A percentile compares a stretch with the other conserved stretches of the same genome.
phyloP scores from a whole-genome alignment of 176 grass and related monocot species.

The Rhynchospora pubera region DNA sequence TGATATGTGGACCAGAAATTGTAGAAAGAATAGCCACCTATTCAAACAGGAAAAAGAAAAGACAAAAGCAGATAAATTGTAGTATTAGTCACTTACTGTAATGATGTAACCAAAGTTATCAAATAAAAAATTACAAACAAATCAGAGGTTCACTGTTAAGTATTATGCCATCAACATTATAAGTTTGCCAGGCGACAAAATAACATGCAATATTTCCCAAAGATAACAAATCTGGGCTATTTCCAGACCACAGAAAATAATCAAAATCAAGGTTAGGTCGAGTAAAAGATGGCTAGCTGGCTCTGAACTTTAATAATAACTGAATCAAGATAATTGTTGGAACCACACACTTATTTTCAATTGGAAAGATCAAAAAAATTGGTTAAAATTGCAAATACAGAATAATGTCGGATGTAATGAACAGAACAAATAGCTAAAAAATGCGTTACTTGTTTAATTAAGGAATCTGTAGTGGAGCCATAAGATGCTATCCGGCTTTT shows the following conservation, averaged over 20 bases:
- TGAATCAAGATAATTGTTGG: neutral
- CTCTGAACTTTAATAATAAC: neutral
- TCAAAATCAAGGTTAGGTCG: neutral
- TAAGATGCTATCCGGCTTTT: constrained; percentile 40
- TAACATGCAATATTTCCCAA: neutral
- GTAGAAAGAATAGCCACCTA: constrained; percentile 71
- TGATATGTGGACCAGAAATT: constrained; percentile 48
- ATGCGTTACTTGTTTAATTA: constrained; percentile 64
- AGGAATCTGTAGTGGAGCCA: constrained; percentile 46
- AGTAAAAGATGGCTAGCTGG: neutral
- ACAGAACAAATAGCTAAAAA: neutral
- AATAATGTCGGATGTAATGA: neutral
- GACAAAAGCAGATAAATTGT: constrained; percentile 16
- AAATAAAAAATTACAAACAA: neutral
- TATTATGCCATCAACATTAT: neutral
- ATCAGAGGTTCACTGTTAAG: neutral
- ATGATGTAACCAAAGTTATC: neutral
- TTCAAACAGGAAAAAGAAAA: neutral
- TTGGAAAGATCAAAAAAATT: neutral
- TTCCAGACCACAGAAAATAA: neutral
- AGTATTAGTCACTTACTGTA: constrained; percentile 11
- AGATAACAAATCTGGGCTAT: neutral
- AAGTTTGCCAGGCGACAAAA: neutral
- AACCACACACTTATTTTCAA: neutral
- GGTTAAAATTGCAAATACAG: neutral